Evolutionary conservation across 345 rosid genomes (phyloP), one percentile per base, ranked within the genome.

Genomic region (Gossypioides kirkii): DNA sequence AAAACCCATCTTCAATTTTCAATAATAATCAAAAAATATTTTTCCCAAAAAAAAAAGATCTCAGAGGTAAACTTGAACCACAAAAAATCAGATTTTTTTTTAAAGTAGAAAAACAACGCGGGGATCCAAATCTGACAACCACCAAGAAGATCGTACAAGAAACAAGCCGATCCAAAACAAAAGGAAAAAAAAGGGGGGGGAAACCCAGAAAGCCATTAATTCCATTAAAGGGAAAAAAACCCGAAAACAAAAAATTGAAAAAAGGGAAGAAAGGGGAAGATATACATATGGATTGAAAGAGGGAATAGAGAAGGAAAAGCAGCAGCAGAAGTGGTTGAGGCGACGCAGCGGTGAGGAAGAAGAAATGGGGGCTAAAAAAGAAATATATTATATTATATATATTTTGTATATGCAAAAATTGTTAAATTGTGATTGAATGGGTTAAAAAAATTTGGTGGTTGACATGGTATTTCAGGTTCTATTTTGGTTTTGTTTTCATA

Each of bases 161-260:
- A n/a, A 73, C 16, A 73, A 71, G 22, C 73, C 73, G 80, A 84
- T 76, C 77, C 80, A 74, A 23, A 62, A 68, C 49, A 56, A 49
- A 16, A 72, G 26, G 55, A 50, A 5, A 16, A 18, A 20, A 55
- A 54, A 54, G 46, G 47, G 12, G 46, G 46, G 46, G 0, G 0
- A 8, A 53, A n/a, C 55, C 20, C 58, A 53, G 58, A 53, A 53
- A 53, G 2, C 2, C 42, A 38, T 16, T 12, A 56, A 45, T 13
- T 36, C 1, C 8, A 38, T 47, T 20, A 47, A 63, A 53, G 3
- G 16, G 14, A 0, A 5, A 11, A 28, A 42, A 18, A 50, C 9
- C 8, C 9, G 55, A 8, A 12, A 2, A 45, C 3, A 2, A 18
- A 58, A 61, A 11, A 20, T 45, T 18, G 9, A 55, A 47, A 41